Conservation (phyloP, 352 stramenopile species). For the Globisporangium sylvaticum region DNA sequence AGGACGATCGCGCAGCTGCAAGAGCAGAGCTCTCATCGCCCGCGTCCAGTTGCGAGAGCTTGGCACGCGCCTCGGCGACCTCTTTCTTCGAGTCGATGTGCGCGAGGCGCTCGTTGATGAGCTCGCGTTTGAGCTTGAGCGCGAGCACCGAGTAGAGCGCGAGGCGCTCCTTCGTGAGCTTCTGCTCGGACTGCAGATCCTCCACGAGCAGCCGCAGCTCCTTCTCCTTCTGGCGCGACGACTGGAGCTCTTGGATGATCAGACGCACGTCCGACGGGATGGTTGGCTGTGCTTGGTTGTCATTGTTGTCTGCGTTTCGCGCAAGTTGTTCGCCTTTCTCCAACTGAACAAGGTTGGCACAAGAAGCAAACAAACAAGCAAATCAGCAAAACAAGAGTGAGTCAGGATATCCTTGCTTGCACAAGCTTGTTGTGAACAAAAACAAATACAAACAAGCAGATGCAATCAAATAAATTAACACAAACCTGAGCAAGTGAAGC, state of each 20-base stretch:
- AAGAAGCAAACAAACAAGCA: constrained; percentile 2
- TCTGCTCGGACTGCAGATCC: constrained; percentile 55
- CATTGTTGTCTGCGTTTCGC: not conserved
- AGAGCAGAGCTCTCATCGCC: constrained; percentile 22
- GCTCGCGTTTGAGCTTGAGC: constrained; percentile 64
- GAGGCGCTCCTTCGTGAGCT: constrained; percentile 41
- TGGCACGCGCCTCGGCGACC: constrained; percentile 40
- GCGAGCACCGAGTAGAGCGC: constrained; percentile 52
- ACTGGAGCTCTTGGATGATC: constrained; percentile 22
- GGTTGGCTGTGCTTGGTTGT: not conserved
- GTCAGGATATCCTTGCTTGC: not conserved
- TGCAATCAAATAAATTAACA: not conserved
- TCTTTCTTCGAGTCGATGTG: constrained; percentile 73
- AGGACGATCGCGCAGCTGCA: not conserved
- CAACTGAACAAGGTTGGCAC: constrained; percentile 1
- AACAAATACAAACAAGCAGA: not conserved
- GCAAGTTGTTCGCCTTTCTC: constrained; percentile 13
- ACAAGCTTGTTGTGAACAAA: not conserved
- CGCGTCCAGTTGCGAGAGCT: constrained; percentile 13
- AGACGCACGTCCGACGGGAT: constrained; percentile 15
- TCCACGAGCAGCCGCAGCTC: constrained; percentile 42
- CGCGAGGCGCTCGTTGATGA: constrained; percentile 73
- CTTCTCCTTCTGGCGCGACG: constrained; percentile 22
- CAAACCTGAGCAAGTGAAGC: constrained; percentile 15
- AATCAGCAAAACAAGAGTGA: not conserved